Conservation (phyloP, 2,329 filamentous ascomycete genomes). For the Colletotrichum tabaci region DNA sequence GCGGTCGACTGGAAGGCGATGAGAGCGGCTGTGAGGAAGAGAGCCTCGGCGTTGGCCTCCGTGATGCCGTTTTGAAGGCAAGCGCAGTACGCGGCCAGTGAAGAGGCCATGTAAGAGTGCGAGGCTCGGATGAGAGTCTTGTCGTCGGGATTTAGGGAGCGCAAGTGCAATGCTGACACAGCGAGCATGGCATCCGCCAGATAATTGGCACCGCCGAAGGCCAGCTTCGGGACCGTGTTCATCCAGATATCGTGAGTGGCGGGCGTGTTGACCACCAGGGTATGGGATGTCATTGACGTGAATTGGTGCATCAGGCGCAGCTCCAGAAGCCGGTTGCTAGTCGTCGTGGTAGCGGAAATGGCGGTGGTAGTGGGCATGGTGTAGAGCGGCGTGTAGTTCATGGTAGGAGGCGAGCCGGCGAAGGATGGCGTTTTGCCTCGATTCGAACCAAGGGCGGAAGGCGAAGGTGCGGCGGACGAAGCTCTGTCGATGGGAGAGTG, state of each 20-base stretch:
- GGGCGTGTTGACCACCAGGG: slow-evolving; percentile 68
- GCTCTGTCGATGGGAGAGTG: slow-evolving; percentile 43
- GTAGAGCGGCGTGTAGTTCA: slow-evolving; percentile 54
- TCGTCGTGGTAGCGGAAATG: slow-evolving; percentile 51
- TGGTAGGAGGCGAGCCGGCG: slow-evolving; percentile 35
- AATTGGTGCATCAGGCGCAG: slow-evolving; percentile 77
- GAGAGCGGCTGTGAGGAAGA: slow-evolving; percentile 74
- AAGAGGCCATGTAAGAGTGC: slow-evolving; percentile 76
- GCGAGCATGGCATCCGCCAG: slow-evolving; percentile 76
- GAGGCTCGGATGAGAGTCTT: slow-evolving; percentile 73
- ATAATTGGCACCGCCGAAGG: slow-evolving; percentile 71
- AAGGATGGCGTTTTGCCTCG: slow-evolving; percentile 44
- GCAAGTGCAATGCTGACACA: slow-evolving; percentile 74
- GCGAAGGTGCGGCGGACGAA: slow-evolving; percentile 48
- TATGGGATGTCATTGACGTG: slow-evolving; percentile 72
- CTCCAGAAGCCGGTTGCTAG: slow-evolving; percentile 68
- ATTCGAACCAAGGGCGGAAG: slow-evolving; percentile 25
- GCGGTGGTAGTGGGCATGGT: slow-evolving; percentile 50
- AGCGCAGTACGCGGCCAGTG: slow-evolving; percentile 72
- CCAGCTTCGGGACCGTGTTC: slow-evolving; percentile 71
- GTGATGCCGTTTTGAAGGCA: slow-evolving; percentile 71
- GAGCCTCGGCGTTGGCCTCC: slow-evolving; percentile 71
- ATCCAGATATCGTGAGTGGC: slow-evolving; percentile 72
- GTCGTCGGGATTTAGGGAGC: slow-evolving; percentile 70
- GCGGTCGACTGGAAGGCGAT: slow-evolving; percentile 79